These are phyloP conservation scores for Diplodia scrobiculata DNA, from an alignment of 2,329 filamentous ascomycete species.

Conservation along the genomic window DNA sequence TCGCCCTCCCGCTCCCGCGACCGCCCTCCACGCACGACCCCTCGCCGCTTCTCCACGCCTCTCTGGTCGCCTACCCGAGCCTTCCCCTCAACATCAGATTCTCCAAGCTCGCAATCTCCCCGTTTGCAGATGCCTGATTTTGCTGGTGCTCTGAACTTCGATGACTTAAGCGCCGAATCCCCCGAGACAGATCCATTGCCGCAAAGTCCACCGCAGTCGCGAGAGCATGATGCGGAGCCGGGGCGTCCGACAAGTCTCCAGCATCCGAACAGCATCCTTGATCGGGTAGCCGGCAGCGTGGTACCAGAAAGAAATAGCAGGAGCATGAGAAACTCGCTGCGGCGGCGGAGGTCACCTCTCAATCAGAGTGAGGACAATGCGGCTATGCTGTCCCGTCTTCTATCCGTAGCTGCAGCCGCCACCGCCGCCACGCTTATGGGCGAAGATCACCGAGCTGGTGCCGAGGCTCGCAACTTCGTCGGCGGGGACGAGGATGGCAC, in stretches of 20 bases:
- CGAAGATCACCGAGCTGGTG: constrained; percentile 58
- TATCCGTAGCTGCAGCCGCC: constrained; percentile 65
- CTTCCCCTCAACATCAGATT: constrained; percentile 34
- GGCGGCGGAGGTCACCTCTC: constrained; percentile 58
- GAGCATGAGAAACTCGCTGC: constrained; percentile 48
- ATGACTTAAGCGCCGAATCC: constrained; percentile 36
- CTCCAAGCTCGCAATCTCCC: constrained; percentile 40
- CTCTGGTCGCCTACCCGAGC: constrained; percentile 30
- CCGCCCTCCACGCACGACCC: constrained; percentile 31
- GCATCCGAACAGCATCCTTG: constrained; percentile 25
- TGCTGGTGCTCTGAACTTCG: constrained; percentile 41
- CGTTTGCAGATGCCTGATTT: constrained; percentile 43
- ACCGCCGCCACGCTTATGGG: constrained; percentile 67
- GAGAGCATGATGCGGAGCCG: constrained; percentile 9
- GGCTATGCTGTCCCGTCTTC: constrained; percentile 61
- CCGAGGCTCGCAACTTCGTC: constrained; percentile 58
- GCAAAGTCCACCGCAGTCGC: not conserved
- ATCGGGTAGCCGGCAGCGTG: constrained; percentile 25
- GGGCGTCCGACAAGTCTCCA: constrained; percentile 14
- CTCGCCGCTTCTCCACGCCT: constrained; percentile 33
- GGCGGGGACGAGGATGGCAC: constrained; percentile 62
- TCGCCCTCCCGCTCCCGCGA: constrained; percentile 27
- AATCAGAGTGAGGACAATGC: constrained; percentile 63
- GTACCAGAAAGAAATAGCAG: constrained; percentile 42
- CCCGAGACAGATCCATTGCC: constrained; percentile 4